A percentile compares a stretch with the other conserved stretches of the same genome.
phyloP scores from a whole-genome alignment of 768 basidiomycete species.

The Mycena kentingensis region DNA sequence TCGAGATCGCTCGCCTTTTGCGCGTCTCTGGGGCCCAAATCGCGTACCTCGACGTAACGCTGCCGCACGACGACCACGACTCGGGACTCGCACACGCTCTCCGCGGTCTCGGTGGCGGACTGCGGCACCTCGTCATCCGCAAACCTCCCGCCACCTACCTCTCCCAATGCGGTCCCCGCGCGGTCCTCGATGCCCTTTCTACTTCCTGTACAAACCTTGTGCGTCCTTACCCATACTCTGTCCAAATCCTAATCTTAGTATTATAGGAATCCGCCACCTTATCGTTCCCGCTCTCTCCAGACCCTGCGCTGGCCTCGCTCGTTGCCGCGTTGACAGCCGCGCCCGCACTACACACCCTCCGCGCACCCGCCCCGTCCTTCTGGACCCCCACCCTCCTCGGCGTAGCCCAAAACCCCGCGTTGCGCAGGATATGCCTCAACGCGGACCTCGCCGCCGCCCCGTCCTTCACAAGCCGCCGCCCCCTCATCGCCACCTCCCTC shows the following conservation, averaged over 20 bases:
- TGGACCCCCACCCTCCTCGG: slow-evolving; percentile 59
- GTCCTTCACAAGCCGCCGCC: slow-evolving; percentile 19
- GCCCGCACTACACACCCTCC: slow-evolving; percentile 47
- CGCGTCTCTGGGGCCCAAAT: slow-evolving; percentile 22
- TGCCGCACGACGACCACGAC: slow-evolving; percentile 25
- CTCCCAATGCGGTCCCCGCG: slow-evolving; percentile 48
- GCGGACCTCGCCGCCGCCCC: slow-evolving; percentile 7
- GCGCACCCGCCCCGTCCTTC: slow-evolving; percentile 56
- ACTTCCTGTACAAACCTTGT: slow-evolving; percentile 49
- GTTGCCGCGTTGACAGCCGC: slow-evolving; percentile 41
- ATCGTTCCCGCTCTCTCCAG: slow-evolving; percentile 58
- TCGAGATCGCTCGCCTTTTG: slow-evolving; percentile 37
- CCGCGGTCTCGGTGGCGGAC: slow-evolving; percentile 29
- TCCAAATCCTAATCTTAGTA: slow-evolving; percentile 1
- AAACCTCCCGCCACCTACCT: slow-evolving; percentile 57
- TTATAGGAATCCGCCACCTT: slow-evolving; percentile 54
- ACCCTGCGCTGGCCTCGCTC: slow-evolving; percentile 37
- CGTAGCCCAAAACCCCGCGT: slow-evolving; percentile 48
- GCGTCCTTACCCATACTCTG: slow-evolving; percentile 26
- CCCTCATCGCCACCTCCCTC: slow-evolving; percentile 50
- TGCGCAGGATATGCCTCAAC: slow-evolving; percentile 25
- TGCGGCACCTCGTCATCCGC: slow-evolving; percentile 54
- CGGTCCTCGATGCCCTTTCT: slow-evolving; percentile 49
- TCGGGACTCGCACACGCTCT: slow-evolving; percentile 33
- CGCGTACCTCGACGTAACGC: slow-evolving; percentile 44